phyloP scores from a whole-genome alignment of 768 basidiomycete genomes.

The Tricholoma saponaceum region DNA sequence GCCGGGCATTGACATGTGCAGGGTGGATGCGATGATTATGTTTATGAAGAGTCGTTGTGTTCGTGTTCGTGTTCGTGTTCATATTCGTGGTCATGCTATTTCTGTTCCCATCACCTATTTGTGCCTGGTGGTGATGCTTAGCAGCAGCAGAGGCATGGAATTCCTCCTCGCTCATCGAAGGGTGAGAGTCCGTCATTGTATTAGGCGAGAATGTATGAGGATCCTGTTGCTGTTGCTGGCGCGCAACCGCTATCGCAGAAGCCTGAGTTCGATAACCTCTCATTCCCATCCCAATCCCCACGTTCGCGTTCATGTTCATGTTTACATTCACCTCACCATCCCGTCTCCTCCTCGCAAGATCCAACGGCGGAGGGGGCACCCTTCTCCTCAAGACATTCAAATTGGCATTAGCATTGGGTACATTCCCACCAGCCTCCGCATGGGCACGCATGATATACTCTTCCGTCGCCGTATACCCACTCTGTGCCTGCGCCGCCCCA shows the following conservation, averaged over 20 bases:
- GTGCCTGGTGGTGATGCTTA: neutral
- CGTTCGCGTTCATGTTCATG: neutral
- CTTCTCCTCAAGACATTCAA: neutral
- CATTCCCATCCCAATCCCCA: conserved; percentile 35
- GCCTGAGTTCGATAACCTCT: conserved; percentile 40
- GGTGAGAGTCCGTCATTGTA: conserved; percentile 13
- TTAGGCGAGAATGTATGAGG: conserved; percentile 13
- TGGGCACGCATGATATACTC: conserved; percentile 62
- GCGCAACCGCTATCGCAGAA: conserved; percentile 23
- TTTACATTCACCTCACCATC: conserved; percentile 11
- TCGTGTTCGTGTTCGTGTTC: conserved; percentile 6
- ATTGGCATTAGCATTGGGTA: conserved; percentile 8
- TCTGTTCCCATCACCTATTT: neutral
- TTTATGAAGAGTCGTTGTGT: conserved; percentile 13
- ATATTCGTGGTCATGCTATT: conserved; percentile 12
- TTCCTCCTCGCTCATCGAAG: conserved; percentile 31
- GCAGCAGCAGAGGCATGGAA: conserved; percentile 25
- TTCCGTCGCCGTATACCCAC: conserved; percentile 67
- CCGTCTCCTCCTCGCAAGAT: conserved; percentile 21
- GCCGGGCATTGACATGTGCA: conserved; percentile 24
- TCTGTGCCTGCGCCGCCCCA: conserved; percentile 27
- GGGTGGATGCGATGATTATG: conserved; percentile 19
- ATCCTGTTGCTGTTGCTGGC: conserved; percentile 12
- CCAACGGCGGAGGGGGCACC: conserved; percentile 28
- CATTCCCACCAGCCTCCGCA: conserved; percentile 21